Evolutionary conservation across 495 filamentous ascomycete genomes (phyloP), one percentile per base, ranked within the genome.

Genomic region (Daldinia decipiens): DNA sequence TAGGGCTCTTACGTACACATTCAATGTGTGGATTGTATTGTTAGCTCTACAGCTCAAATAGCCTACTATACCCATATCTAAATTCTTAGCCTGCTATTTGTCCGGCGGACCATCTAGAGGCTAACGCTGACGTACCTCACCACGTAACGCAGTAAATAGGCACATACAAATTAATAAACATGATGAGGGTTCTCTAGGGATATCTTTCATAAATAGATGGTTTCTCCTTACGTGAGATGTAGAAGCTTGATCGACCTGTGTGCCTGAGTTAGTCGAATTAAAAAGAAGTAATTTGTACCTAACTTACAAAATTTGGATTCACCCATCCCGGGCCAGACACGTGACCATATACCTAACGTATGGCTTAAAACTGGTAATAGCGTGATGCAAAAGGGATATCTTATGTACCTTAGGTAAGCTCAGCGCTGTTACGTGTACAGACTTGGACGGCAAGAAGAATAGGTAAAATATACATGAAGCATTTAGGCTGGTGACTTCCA

Each of bases 51-150:
- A 26, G 36, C 50, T 27, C 29, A 62, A 12, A 31, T 13, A 11
- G 13, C 17, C 38, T 32, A 43, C 40, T 27, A 9, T n/a, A 54
- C 11, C 40, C 59, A 47, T 51, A 50, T n/a, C 24, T 29, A 29
- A 29, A 52, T 24, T 13, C 29, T 52, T 36, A 59, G 27, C 29
- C 60, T 54, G 38, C 34, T 43, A 32, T 64, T 55, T 43, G 27
- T 55, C 56, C 38, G 39, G 29, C 40, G 11, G 51, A 57, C 50
- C 15, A 24, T 50, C 60, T 24, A 29, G n/a, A 50, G 31, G 21
- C 62, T 61, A 40, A 65, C 8, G 62, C 62, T 71, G 62, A 66
- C 68, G 62, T 66, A 62, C 39, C 31, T 62, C 15, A 60, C 61
- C 55, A 65, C 55, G 65, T 62, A 45, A 51, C 19, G 45, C 24